Base-by-base conservation (phyloP, 1,139 yeast genomes). In the Yarrowia galli region DNA sequence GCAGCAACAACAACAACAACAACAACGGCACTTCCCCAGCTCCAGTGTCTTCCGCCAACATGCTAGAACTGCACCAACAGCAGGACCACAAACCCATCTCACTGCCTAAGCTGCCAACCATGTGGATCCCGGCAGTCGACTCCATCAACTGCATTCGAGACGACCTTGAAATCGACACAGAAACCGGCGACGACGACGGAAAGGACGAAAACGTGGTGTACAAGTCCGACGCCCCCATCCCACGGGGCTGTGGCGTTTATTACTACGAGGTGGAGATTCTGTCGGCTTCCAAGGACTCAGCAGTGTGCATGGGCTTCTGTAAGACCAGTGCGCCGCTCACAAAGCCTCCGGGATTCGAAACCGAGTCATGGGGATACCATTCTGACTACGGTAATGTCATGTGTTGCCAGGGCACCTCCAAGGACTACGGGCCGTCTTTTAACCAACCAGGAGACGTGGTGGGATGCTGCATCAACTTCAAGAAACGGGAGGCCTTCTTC, bases 381-480 rank as follows among this genome's bases (percentile, higher is more conserved):
- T 87, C 89, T 6, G 83, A 80, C 70, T 87, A 85, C 71, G 91
- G 90, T 0, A 77, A 80, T 20, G 79, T 83, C n/a, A 76, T 79
- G 63, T 81, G 83, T 32, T 79, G 82, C 42, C 82, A 81, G 48
- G 79, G 79, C 53, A 74, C 77, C n/a, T 75, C 80, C 20, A 77
- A 79, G 70, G 76, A 76, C 20, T 83, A 78, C 68, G 84, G 84
- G 0, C 82, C 84, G 38, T 79, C 79, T 54, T 87, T 82, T 75
- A 85, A 87, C 0, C 75, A 78, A 32, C 48, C 56, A 0, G 83
- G 83, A 25, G 98, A 92, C 76, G 81, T 85, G 1, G 82, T 93
- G 71, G 98, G 98, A 0, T 89, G 96, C 76, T 97, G 98, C 2
- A 82, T 92, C 35, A 89, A 92, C 78, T 89, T 86, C 73, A 81